Conservation (phyloP, 2,329 filamentous ascomycete species). For the Botryotinia globosa region DNA sequence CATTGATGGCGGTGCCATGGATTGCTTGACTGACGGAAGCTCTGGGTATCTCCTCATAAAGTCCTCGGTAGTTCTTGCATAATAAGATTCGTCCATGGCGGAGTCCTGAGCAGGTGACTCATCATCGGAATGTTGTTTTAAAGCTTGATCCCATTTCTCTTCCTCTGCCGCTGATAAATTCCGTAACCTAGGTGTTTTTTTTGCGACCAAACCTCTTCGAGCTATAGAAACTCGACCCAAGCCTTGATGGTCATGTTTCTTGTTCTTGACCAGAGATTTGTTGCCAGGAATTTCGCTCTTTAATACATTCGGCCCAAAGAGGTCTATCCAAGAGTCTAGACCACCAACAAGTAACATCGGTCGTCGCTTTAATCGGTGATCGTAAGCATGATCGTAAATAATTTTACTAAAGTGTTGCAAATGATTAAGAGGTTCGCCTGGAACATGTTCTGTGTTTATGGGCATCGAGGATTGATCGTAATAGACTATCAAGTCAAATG, state of each 20-base stretch:
- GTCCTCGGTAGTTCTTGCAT: conserved; percentile 73
- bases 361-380: conserved; percentile 66
- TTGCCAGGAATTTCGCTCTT: conserved; percentile 53
- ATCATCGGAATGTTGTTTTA: conserved; percentile 59
- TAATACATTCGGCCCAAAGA: conserved; percentile 61
- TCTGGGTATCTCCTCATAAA: conserved; percentile 81
- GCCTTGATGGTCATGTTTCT: conserved; percentile 38
- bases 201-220: conserved; percentile 27
- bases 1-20: conserved; percentile 47
- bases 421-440: conserved; percentile 48
- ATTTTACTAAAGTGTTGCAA: conserved; percentile 74
- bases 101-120: conserved; percentile 43
- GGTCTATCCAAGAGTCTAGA: conserved; percentile 78
- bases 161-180: conserved; percentile 80
- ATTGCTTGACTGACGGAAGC: conserved; percentile 58
- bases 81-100: conserved; percentile 49
- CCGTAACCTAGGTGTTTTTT: conserved; percentile 51
- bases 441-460: conserved; percentile 39
- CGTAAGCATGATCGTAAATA: conserved; percentile 78
- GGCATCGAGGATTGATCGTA: conserved; percentile 68
- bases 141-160: conserved; percentile 72
- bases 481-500: conserved; percentile 85
- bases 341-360: conserved; percentile 82
- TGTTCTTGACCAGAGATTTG: conserved; percentile 42
- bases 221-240: conserved; percentile 50